Evolutionary conservation across 108 stramenopile genomes (phyloP).

Genomic region (Cylindrotheca fusiformis): DNA sequence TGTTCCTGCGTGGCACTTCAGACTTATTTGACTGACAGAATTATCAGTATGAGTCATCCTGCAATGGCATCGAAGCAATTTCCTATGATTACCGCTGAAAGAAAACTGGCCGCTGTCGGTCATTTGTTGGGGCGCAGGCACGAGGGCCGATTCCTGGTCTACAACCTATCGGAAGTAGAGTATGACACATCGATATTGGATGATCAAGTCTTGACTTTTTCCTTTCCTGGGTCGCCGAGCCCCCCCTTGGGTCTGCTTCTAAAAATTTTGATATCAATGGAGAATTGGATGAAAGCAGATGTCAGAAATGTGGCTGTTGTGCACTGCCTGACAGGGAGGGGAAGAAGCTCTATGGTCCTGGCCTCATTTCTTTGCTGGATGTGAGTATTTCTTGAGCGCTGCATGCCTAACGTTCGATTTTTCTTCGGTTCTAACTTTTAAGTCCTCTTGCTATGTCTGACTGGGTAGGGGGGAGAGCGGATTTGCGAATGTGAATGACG

Average conservation of each 20-base stretch:
- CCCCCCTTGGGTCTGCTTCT: slow-evolving; percentile 93
- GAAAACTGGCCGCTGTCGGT: slow-evolving; percentile 76
- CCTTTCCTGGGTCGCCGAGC: slow-evolving; percentile 92
- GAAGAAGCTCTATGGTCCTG: slow-evolving; percentile 85
- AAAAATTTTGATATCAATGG: slow-evolving; percentile 85
- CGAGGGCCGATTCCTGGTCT: slow-evolving; percentile 83
- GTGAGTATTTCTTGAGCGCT: too few species aligned
- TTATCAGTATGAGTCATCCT: slow-evolving; percentile 79
- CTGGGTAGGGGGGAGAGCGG: slow-evolving; percentile 93
- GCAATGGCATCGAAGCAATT: slow-evolving; percentile 50
- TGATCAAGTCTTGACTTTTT: slow-evolving; percentile 88
- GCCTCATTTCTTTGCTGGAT: slow-evolving; percentile 94
- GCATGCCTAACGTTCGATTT: too few species aligned
- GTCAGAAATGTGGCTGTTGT: slow-evolving; percentile 89
- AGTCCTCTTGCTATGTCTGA: too few species aligned
- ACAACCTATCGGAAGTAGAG: slow-evolving; percentile 94
- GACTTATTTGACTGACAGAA: slow-evolving; percentile 83
- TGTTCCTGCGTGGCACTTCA: too few species aligned
- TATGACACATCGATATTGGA: slow-evolving; percentile 84
- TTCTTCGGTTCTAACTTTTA: too few species aligned
- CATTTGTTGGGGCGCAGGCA: slow-evolving; percentile 78
- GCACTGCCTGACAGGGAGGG: slow-evolving; percentile 96
- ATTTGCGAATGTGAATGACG: slow-evolving; percentile 69
- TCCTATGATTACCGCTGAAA: slow-evolving; percentile 58
- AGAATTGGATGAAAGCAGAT: slow-evolving; percentile 94